These are phyloP conservation scores for Magnolia officinalis DNA, from an alignment of 164 flowering plant species.

Conservation along the genomic window DNA sequence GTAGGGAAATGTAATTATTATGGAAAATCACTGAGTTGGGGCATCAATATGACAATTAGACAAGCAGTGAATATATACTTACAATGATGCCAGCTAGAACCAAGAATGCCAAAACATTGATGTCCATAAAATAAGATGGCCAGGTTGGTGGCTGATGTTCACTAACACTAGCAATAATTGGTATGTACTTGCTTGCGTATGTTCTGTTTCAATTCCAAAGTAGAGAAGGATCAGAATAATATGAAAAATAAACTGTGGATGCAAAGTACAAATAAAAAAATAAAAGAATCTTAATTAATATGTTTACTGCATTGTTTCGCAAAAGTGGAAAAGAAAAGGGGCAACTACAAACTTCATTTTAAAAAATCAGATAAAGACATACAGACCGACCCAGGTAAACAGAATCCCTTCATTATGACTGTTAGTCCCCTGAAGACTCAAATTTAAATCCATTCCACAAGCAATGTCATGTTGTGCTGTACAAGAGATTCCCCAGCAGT, in stretches of 20 bases:
- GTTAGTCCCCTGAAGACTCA: neutral
- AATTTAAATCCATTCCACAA: neutral
- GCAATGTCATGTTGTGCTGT: neutral
- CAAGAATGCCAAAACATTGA: conserved; percentile 94
- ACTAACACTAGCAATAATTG: conserved; percentile 99
- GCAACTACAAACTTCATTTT: neutral
- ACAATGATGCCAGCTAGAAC: conserved; percentile 99
- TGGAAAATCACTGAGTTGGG: neutral
- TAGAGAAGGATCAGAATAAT: neutral
- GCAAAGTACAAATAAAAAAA: too few species aligned
- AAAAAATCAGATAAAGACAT: neutral
- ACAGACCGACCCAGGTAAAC: neutral
- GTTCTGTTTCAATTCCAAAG: conserved; percentile 54
- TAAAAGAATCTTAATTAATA: neutral
- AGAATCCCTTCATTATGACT: neutral
- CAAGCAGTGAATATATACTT: conserved; percentile 27
- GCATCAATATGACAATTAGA: neutral
- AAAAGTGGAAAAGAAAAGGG: neutral
- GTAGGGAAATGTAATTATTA: too few species aligned
- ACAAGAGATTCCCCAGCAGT: neutral
- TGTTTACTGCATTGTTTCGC: neutral
- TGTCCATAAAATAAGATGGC: conserved; percentile 99
- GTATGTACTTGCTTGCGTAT: conserved; percentile 99
- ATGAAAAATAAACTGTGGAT: neutral
- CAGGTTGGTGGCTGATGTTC: conserved; percentile 99